phyloP scores from a whole-genome alignment of 1,139 yeast genomes.

The Pichia inconspicua region DNA sequence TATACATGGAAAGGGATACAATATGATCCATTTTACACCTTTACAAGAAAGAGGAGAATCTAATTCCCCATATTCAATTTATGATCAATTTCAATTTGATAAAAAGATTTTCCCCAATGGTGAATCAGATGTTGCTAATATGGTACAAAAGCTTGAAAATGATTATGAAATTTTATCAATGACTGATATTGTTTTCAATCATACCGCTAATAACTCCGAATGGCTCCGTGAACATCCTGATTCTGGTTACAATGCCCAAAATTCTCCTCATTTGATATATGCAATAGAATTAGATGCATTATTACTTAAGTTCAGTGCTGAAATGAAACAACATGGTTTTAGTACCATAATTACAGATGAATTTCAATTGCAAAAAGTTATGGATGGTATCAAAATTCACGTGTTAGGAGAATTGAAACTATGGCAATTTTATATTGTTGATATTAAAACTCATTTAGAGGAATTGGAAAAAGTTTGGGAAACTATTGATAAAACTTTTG shows the following conservation, averaged over 20 bases:
- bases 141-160: conserved; percentile 44
- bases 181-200: conserved; percentile 92
- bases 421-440: conserved; percentile 84
- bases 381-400: conserved; percentile 59
- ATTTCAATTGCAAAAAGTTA: conserved; percentile 50
- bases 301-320: conserved; percentile 54
- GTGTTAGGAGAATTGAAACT: conserved; percentile 61
- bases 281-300: conserved; percentile 78
- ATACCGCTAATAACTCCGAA: conserved; percentile 80
- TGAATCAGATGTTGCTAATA: conserved; percentile 36
- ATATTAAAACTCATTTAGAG: conserved; percentile 36
- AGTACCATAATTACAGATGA: conserved; percentile 46
- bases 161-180: conserved; percentile 61
- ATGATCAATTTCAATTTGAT: conserved; percentile 77
- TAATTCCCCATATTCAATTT: conserved; percentile 86
- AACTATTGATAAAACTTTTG: conserved; percentile 8
- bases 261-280: conserved; percentile 81
- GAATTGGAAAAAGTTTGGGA: conserved; percentile 30
- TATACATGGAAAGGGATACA: conserved; percentile 71
- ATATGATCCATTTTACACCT: conserved; percentile 95
- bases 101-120: conserved; percentile 48
- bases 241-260: conserved; percentile 74
- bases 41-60: conserved; percentile 82
- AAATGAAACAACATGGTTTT: conserved; percentile 45
- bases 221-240: conserved; percentile 89